These are phyloP conservation scores for Talaromyces sp. DNA, from an alignment of 2,329 filamentous ascomycete genomes.

Conservation along the genomic window DNA sequence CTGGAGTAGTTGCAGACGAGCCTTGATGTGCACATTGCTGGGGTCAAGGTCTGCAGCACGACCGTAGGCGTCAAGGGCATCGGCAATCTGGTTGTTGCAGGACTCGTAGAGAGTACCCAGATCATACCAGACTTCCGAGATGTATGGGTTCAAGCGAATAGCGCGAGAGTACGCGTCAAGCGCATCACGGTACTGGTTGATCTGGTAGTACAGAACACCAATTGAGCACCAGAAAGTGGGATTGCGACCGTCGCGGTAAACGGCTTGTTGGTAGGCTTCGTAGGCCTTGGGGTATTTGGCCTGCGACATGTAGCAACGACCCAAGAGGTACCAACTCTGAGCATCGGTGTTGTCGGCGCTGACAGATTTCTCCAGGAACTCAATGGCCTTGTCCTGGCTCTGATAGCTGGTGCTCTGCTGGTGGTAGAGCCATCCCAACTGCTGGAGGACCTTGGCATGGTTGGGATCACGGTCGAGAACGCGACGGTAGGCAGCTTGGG, in stretches of 20 bases:
- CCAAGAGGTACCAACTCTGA: conserved; percentile 97
- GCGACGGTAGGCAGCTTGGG: conserved; percentile 87
- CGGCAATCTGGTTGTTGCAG: conserved; percentile 97
- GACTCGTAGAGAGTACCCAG: conserved; percentile 95
- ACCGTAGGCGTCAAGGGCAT: conserved; percentile 94
- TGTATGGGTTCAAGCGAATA: conserved; percentile 95
- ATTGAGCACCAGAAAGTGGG: conserved; percentile 99
- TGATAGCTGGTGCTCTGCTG: conserved; percentile 90
- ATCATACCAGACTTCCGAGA: conserved; percentile 99
- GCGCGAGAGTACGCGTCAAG: conserved; percentile 96
- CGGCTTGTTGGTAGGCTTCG: conserved; percentile 96
- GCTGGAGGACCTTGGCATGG: conserved; percentile 96
- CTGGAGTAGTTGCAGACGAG: conserved; percentile 83
- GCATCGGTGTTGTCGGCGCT: conserved; percentile 93
- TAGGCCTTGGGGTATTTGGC: conserved; percentile 99
- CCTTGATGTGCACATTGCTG: conserved; percentile 92
- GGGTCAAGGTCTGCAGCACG: conserved; percentile 94
- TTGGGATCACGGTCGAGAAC: conserved; percentile 93
- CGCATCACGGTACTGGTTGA: conserved; percentile 98
- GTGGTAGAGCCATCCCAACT: conserved; percentile 96
- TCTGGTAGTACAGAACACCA: conserved; percentile 97
- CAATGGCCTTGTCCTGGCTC: conserved; percentile 94
- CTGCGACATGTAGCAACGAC: conserved; percentile 98
- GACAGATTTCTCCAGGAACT: conserved; percentile 96
- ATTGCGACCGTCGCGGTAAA: conserved; percentile 95